Base-by-base conservation (phyloP, 495 filamentous ascomycete species). In the Aspergillus diversus region DNA sequence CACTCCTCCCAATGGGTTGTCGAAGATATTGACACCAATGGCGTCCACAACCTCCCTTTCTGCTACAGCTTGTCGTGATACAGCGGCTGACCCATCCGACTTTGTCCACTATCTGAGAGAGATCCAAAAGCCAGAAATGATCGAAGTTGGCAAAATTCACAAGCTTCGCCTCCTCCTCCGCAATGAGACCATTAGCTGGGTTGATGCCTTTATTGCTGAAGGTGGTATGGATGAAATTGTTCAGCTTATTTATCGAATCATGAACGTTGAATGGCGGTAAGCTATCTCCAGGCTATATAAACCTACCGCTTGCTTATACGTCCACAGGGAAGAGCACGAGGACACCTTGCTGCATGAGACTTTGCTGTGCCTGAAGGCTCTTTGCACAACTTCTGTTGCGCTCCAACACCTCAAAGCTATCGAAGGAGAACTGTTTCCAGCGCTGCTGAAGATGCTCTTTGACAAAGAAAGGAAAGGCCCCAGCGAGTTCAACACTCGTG, bases 401-500 rank as follows among this genome's bases (percentile, higher is more conserved):
- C 80, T 97, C 56, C 82, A 88, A 60, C 89, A 92, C 66, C 86
- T 99, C n/a, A 83, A 89, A 54, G 83, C 85, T 4, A 90, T 97
- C 68, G 91, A 95, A 65, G 75, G 77, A 43, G 87, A 86, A 5
- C 82, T 99, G 5, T 98, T 99, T 73, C 94, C 95, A 15, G 90
- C 90, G 5, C 79, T 99, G 55, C 75, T 98, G 55, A 85, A 83
- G 59, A 92, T 97, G 87, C 79, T 99, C 35, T 99, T 97, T 68
- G 94, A 97, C 70, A 91, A 96, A 33, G 94, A 99, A 69, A 95
- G 91, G 78, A 98, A 98, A 73, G 95, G 95, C 0, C 95, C 95
- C 0, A 93, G 89, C 81, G 95, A 99, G 71, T 99, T 96, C 75
- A 93, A 90, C 7, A 98, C 95, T 31, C 87, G 95, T 39, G 85